Evolutionary conservation across 345 rosid species (phyloP).

Genomic region (Hypericum perforatum): DNA sequence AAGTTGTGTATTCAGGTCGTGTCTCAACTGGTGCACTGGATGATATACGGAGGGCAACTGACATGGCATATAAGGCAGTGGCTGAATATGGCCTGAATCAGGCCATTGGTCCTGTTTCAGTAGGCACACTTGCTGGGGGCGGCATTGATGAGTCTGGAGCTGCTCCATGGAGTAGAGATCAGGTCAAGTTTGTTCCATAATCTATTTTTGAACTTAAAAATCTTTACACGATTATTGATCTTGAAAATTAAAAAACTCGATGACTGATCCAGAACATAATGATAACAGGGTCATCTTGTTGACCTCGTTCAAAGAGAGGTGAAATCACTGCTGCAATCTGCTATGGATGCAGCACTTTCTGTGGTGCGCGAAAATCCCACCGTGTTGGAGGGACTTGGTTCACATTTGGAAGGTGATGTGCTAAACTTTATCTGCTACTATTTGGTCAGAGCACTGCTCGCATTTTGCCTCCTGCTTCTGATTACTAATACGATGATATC

Average conservation of each 20-base stretch:
- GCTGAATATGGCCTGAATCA: constrained; percentile 96
- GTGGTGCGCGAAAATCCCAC: constrained; percentile 80
- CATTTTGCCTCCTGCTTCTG: no score
- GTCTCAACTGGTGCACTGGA: constrained; percentile 83
- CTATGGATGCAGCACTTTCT: constrained; percentile 53
- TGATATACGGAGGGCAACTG: constrained; percentile 90
- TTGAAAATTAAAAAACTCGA: not conserved
- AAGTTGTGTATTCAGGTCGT: constrained; percentile 79
- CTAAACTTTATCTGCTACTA: not conserved
- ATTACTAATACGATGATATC: no score
- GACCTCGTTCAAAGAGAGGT: constrained; percentile 93
- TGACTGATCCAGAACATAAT: constrained; percentile 10
- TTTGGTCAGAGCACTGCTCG: no score
- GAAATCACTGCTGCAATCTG: constrained; percentile 61
- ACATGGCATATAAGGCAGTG: constrained; percentile 90
- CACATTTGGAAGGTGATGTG: constrained; percentile 73
- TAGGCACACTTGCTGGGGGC: constrained; percentile 77
- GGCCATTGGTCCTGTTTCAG: constrained; percentile 75
- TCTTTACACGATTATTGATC: not conserved
- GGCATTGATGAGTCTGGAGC: constrained; percentile 73
- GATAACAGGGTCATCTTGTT: constrained; percentile 66
- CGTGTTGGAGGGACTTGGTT: constrained; percentile 89
- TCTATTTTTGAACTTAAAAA: not conserved
- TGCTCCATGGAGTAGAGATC: constrained; percentile 77
- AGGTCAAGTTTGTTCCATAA: constrained; percentile 31